These are phyloP conservation scores for Scopulariopsis brevicaulis DNA, from an alignment of 2,329 filamentous ascomycete species.

Conservation along the genomic window DNA sequence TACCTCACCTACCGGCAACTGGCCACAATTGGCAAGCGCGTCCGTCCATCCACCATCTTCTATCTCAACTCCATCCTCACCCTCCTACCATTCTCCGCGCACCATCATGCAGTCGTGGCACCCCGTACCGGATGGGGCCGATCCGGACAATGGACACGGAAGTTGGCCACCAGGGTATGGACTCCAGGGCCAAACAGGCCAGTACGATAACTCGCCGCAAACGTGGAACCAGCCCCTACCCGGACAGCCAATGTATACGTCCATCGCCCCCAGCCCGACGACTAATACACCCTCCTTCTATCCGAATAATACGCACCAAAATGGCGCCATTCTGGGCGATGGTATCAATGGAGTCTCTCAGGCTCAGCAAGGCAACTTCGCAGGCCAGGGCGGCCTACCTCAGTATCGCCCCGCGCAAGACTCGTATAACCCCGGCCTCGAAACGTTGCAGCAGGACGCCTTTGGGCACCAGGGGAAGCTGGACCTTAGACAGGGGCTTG, in stretches of 20 bases:
- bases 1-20: neutral
- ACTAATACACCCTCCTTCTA: constrained; percentile 19
- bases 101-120: constrained; percentile 28
- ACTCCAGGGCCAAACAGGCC: constrained; percentile 19
- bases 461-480: constrained; percentile 23
- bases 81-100: neutral
- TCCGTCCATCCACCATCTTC: neutral
- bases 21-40: neutral
- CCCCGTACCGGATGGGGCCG: constrained; percentile 21
- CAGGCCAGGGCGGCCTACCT: constrained; percentile 17
- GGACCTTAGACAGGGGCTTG: constrained; percentile 14
- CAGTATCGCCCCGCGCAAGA: constrained; percentile 20
- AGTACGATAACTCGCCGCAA: constrained; percentile 23
- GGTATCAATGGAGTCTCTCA: constrained; percentile 17
- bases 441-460: constrained; percentile 22
- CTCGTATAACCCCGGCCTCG: constrained; percentile 23
- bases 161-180: constrained; percentile 23
- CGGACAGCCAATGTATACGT: constrained; percentile 18
- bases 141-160: constrained; percentile 15
- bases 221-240: constrained; percentile 23
- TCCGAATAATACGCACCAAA: constrained; percentile 20
- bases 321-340: constrained; percentile 19
- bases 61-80: neutral
- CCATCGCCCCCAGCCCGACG: constrained; percentile 14
- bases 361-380: constrained; percentile 14